Conservation (phyloP, 805 yeast species). For the Candida berthetii region DNA sequence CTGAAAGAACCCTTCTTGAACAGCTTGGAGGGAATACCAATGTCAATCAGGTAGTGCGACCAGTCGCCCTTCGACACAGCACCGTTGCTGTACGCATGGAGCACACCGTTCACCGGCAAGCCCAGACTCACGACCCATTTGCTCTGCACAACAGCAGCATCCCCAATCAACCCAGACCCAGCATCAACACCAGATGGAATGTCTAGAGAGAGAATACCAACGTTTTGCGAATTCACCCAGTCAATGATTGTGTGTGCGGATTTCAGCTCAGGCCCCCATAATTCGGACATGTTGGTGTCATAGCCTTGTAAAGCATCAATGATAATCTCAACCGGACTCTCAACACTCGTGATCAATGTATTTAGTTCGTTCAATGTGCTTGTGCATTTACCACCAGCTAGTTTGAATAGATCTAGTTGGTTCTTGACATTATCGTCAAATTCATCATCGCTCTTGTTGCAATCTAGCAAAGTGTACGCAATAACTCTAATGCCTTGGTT, state of each 20-base stretch:
- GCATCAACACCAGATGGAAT: constrained; percentile 81
- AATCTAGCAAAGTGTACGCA: constrained; percentile 11
- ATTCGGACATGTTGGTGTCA: constrained; percentile 61
- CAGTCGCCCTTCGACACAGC: constrained; percentile 40
- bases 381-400: constrained; percentile 66
- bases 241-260: constrained; percentile 39
- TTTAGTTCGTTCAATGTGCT: constrained; percentile 28
- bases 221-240: constrained; percentile 58
- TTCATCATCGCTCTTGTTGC: constrained; percentile 4
- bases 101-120: constrained; percentile 59
- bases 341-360: constrained; percentile 36
- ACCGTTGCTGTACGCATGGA: constrained; percentile 55
- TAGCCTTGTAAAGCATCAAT: constrained; percentile 84
- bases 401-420: constrained; percentile 50
- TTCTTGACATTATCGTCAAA: constrained; percentile 25
- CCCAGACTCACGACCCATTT: constrained; percentile 67
- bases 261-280: constrained; percentile 32
- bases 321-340: constrained; percentile 73
- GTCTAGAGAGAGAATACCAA: constrained; percentile 59
- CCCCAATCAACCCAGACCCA: constrained; percentile 55
- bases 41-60: constrained; percentile 57
- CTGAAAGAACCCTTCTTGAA: constrained; percentile 37
- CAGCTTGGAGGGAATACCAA: constrained; percentile 61
- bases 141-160: constrained; percentile 33
- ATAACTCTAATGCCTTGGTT: constrained; percentile 71